Percentiles rank a stretch among this genome's conserved stretches.
phyloP scores from a whole-genome alignment of 345 rosid genomes.

The Diplotaxis tenuifolia region DNA sequence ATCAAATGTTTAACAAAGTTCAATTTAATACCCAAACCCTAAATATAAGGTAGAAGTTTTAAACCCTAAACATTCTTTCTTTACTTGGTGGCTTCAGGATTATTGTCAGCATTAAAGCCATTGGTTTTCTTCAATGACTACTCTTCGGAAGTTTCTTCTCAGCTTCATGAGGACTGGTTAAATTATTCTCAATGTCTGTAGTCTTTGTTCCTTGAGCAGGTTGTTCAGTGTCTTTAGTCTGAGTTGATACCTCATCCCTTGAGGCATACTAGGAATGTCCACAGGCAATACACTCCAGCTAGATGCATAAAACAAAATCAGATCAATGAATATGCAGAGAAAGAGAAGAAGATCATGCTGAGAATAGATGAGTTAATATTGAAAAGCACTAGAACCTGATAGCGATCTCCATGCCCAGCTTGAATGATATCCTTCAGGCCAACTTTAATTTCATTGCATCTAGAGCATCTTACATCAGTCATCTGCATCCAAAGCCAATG shows the following conservation, averaged over 20 bases:
- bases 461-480: too few relatives aligned
- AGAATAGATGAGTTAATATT: too few relatives aligned
- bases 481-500: too few relatives aligned
- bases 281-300: slow-evolving; percentile 87
- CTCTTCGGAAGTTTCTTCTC: slow-evolving; percentile 47
- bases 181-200: slow-evolving; percentile 58
- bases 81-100: slow-evolving; percentile 40
- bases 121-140: slow-evolving; percentile 43
- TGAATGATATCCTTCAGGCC: background rate
- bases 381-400: background rate
- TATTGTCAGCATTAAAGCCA: slow-evolving; percentile 47
- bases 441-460: background rate
- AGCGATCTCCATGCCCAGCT: background rate
- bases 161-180: slow-evolving; percentile 56
- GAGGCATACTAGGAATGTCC: slow-evolving; percentile 94
- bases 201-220: slow-evolving; percentile 51
- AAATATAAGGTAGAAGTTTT: background rate
- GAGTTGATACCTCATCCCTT: slow-evolving; percentile 70
- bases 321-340: background rate
- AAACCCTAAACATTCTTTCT: background rate
- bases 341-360: background rate
- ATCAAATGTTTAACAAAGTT: background rate
- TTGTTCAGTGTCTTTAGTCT: slow-evolving; percentile 63
- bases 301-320: slow-evolving; percentile 13
- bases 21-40: background rate